Evolutionary conservation across 179 eudicot species (phyloP), one percentile per base, ranked within the genome.

Genomic region (Gypsophila paniculata): DNA sequence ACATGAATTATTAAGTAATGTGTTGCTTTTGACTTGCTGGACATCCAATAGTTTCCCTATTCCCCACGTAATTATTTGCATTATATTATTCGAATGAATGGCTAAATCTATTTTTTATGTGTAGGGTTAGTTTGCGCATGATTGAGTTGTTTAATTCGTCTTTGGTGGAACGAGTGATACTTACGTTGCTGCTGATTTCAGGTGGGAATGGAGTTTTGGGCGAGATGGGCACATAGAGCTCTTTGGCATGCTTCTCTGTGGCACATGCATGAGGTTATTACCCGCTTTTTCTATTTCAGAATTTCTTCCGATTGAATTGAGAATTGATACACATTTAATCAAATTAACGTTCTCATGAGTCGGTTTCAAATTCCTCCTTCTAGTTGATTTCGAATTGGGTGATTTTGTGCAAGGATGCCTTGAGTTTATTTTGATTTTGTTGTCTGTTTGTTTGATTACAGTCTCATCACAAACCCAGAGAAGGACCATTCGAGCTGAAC

Each of bases 131-230:
- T n/a, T n/a, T n/a, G n/a, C n/a, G n/a, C n/a, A n/a, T n/a, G n/a
- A n/a, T n/a, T n/a, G n/a, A 9, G 18, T 23, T 12, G 3, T 60
- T 60, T 51, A 13, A 9, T 17, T 4, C 17, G 55, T 13, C 17
- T 13, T 51, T 23, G 29, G 3, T 8, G 13, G 6, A 4, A 4
- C 2, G 22, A 6, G 38, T 15, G 21, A n/a, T 36, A 2, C 5
- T 62, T 15, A 11, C n/a, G 25, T 10, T 39, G 51, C 9, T 18
- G 51, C 29, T 19, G 0, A 8, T 65, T 74, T 39, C 80, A 94
- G 99, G 99, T 94, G 61, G 99, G 99, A 1, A 94, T 94, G 99
- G 99, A 94, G 77, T 91, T 83, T 70, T 94, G 99, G 99, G 99
- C 99, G n/a, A 82, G 92, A 80, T 94, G 99, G 99, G 99, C 99